These are phyloP conservation scores for Ustilago sp. DNA, from an alignment of 1,284 basidiomycete genomes.

Conservation along the genomic window DNA sequence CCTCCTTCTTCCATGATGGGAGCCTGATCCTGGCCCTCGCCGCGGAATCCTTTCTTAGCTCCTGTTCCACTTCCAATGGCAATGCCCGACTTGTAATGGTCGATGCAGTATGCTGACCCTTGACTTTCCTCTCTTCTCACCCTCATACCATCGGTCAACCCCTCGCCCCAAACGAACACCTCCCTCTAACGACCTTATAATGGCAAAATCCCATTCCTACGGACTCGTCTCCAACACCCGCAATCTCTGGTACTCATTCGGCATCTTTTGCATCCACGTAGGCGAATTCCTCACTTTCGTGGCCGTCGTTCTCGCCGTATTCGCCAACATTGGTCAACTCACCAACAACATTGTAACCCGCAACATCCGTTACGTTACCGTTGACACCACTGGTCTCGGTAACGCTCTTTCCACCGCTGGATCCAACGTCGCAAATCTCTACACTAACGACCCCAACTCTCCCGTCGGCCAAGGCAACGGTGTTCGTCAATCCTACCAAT, in stretches of 20 bases:
- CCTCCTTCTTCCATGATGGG: not conserved
- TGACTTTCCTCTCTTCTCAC: not conserved
- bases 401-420: constrained; percentile 31
- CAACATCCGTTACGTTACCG: constrained; percentile 57
- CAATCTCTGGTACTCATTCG: constrained; percentile 24
- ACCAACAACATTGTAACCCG: constrained; percentile 66
- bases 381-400: constrained; percentile 45
- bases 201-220: constrained; percentile 9
- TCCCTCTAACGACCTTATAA: not conserved
- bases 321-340: constrained; percentile 66
- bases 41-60: not conserved
- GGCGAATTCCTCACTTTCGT: constrained; percentile 66
- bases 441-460: constrained; percentile 44
- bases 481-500: constrained; percentile 52
- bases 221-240: constrained; percentile 12
- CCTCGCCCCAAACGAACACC: not conserved
- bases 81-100: not conserved
- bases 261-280: constrained; percentile 42
- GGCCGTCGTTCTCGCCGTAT: constrained; percentile 60
- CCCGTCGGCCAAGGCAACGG: constrained; percentile 41
- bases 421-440: constrained; percentile 36
- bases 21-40: too few species aligned
- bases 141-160: not conserved
- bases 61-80: not conserved
- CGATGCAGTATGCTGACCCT: constrained; percentile 3